A percentile compares a stretch with the other conserved stretches of the same genome.
Conservation (phyloP, 768 basidiomycete species). For the Ephemerocybe angulata region DNA sequence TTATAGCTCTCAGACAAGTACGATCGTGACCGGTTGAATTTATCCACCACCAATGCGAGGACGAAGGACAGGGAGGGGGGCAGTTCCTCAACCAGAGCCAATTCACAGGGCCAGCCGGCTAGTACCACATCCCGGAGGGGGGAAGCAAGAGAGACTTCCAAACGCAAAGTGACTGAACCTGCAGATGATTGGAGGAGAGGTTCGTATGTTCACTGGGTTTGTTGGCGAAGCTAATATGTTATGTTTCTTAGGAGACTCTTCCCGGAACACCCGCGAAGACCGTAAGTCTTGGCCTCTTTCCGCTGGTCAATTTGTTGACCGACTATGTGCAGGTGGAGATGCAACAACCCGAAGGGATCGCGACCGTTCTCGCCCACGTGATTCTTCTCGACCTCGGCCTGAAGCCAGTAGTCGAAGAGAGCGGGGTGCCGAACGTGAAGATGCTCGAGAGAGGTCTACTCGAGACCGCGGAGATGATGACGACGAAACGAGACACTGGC, state of each 20-base stretch:
- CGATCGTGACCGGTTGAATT: slow-evolving; percentile 72
- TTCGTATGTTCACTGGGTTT: slow-evolving; percentile 30
- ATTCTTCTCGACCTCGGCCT: slow-evolving; percentile 57
- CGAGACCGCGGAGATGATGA: slow-evolving; percentile 42
- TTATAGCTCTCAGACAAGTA: slow-evolving; percentile 82
- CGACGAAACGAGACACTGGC: slow-evolving; percentile 74
- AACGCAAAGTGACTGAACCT: slow-evolving; percentile 68
- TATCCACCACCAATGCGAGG: slow-evolving; percentile 47
- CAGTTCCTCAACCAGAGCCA: slow-evolving; percentile 39
- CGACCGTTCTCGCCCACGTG: slow-evolving; percentile 62
- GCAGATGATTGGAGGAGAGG: slow-evolving; percentile 87
- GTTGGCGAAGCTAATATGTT: not conserved
- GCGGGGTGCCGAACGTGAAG: slow-evolving; percentile 36
- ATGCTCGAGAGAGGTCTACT: slow-evolving; percentile 26
- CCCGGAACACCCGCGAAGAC: slow-evolving; percentile 57
- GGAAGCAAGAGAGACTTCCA: slow-evolving; percentile 57
- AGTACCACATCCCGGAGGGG: slow-evolving; percentile 45
- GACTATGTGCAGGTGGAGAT: slow-evolving; percentile 33
- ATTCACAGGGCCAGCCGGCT: slow-evolving; percentile 31
- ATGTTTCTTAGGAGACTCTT: slow-evolving; percentile 41
- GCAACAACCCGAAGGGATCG: slow-evolving; percentile 58
- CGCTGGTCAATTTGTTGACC: not conserved
- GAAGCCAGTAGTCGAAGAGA: slow-evolving; percentile 47
- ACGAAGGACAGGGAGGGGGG: slow-evolving; percentile 66
- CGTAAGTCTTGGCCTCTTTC: slow-evolving; percentile 41